Base-by-base conservation (phyloP, 2,329 filamentous ascomycete genomes). In the Helminthosporium solani region DNA sequence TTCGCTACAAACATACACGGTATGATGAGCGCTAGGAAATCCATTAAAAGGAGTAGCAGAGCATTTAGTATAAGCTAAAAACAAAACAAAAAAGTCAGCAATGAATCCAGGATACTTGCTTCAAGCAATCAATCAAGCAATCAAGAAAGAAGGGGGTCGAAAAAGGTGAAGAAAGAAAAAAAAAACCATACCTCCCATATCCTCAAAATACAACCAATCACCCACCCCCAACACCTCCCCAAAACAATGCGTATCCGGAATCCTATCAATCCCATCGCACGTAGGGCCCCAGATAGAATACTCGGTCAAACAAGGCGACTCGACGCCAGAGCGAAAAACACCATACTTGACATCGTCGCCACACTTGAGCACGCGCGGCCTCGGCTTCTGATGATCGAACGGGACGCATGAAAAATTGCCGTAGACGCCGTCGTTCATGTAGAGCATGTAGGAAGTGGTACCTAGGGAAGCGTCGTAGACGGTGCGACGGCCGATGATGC, bases 371-470 rank as follows among this genome's bases (percentile, higher is more conserved):
- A 97, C 81, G 72, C 87, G 88, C 45, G 92, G 89, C 36, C 87
- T 74, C 1, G 94, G 94, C 63, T 95, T 82, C 78, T 99, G 94
- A 73, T 97, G 94, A 67, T 97, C 94, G 70, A 96, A 99, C 78
- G 97, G 96, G 79, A 97, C 97, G 82, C 90, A 95, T 57, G 90
- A 95, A 68, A 99, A 97, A 76, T 97, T 97, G 64, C 94, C 94
- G 66, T 99, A 99, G 43, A 97, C 86, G 21, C 94, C 94, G 60
- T 99, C 94, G 68, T 99, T 99, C 70, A 97, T 77, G 71, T 99
- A 99, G 37, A 96, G 76, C 94, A 97, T 99, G 79, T 95, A 96
- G 57, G 85, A 88, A 51, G 83, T 84, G 52, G 80, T 78, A 40
- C 78, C 78, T 9, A 80, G 77, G 31, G 75, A 76, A 3, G 87